These are phyloP conservation scores for Cercis canadensis DNA, from an alignment of 306 rosid genomes.

Conservation along the genomic window DNA sequence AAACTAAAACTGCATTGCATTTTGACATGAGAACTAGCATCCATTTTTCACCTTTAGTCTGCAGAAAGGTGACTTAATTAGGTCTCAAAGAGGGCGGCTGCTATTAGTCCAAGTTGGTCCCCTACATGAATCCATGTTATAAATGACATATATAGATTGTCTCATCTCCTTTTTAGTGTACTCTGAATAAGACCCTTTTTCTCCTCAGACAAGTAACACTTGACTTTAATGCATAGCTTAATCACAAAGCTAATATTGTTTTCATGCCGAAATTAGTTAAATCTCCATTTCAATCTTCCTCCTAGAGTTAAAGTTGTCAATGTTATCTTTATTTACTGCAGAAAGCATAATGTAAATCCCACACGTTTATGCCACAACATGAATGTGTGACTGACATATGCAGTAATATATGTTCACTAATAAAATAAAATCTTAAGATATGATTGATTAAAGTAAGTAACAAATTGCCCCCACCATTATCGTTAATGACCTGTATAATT, in stretches of 20 bases:
- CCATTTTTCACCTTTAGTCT: too few species aligned
- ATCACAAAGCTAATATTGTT: conserved; percentile 9
- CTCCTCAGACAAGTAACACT: conserved; percentile 23
- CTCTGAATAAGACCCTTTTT: conserved; percentile 30
- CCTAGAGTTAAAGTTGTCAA: too few species aligned
- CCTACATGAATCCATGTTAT: conserved; percentile 6
- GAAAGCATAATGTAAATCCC: conserved; percentile 29
- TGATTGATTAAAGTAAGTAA: conserved; percentile 1
- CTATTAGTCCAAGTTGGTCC: background rate
- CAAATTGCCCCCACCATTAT: conserved; percentile 37
- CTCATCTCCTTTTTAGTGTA: conserved; percentile 4
- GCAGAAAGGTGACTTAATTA: conserved; percentile 8
- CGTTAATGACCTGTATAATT: background rate
- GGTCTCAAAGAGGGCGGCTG: conserved; percentile 16
- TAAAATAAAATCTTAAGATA: background rate
- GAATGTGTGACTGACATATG: too few species aligned
- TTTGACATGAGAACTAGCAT: background rate
- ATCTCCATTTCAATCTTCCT: conserved; percentile 2
- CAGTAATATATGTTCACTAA: conserved; percentile 2
- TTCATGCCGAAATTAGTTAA: conserved; percentile 13
- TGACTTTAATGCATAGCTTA: background rate
- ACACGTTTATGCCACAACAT: background rate
- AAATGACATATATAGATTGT: conserved; percentile 12
- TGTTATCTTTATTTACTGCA: background rate
- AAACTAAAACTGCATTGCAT: background rate